Evolutionary conservation across 495 filamentous ascomycete species (phyloP).

Genomic region (Aspergillus cavernicola): DNA sequence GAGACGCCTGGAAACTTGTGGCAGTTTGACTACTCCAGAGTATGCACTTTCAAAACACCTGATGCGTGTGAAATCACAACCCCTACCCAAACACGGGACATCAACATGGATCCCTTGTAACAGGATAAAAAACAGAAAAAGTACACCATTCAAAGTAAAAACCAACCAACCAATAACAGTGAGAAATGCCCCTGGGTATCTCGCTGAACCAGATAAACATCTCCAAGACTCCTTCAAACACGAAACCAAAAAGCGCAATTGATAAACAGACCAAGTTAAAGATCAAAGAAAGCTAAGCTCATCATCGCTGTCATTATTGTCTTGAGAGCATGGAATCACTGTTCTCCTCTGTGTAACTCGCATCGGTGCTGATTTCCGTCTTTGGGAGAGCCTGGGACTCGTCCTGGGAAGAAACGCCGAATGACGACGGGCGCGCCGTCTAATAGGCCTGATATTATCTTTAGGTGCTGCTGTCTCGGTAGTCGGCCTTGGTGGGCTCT

Average conservation of each 20-base stretch:
- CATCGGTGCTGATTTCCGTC: constrained; percentile 1
- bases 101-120: too few relatives aligned
- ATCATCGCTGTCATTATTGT: constrained; percentile 43
- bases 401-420: neutral
- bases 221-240: constrained; percentile 9
- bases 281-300: constrained; percentile 42
- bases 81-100: too few relatives aligned
- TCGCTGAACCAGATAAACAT: constrained; percentile 1
- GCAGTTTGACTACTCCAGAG: neutral
- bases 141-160: neutral
- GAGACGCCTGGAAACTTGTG: neutral
- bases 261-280: neutral
- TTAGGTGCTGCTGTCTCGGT: neutral
- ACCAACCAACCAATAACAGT: neutral
- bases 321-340: constrained; percentile 28
- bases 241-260: neutral
- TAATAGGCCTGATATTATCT: neutral
- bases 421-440: constrained; percentile 7
- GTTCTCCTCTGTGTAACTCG: constrained; percentile 3
- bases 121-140: too few relatives aligned
- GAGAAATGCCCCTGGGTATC: constrained; percentile 8
- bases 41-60: neutral
- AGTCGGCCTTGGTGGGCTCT: constrained; percentile 1
- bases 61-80: neutral
- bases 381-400: neutral